A percentile compares a stretch with the other conserved stretches of the same genome.
These are phyloP conservation scores for Neonectria neomacrospora DNA, from an alignment of 2,329 filamentous ascomycete species.

Conservation along the genomic window DNA sequence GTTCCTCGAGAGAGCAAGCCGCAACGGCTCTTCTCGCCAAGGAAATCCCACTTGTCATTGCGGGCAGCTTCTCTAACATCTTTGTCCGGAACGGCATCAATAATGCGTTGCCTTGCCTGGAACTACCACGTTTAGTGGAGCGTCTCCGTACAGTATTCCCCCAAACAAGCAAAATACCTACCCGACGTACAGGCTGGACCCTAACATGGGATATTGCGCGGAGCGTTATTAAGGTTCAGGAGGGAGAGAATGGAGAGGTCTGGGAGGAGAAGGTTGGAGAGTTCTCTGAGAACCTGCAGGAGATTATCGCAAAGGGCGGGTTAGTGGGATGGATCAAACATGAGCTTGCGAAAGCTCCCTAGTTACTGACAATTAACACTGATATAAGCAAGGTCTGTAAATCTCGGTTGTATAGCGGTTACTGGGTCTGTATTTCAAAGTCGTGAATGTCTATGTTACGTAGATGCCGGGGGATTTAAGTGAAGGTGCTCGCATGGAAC, in stretches of 20 bases:
- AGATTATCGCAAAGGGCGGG: not conserved
- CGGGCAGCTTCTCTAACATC: not conserved
- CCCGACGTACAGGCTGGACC: not conserved
- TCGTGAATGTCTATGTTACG: too few relatives aligned
- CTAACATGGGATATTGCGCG: not conserved
- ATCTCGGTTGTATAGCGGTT: too few relatives aligned
- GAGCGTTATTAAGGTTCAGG: not conserved
- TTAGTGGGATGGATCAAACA: not conserved
- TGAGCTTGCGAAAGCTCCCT: not conserved
- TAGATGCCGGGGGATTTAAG: too few relatives aligned
- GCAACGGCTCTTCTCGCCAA: not conserved
- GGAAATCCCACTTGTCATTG: not conserved
- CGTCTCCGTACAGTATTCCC: not conserved
- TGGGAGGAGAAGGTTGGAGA: not conserved
- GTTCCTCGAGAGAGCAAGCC: not conserved
- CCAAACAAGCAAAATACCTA: not conserved
- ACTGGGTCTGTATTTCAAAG: too few relatives aligned
- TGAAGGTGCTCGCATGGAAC: too few relatives aligned
- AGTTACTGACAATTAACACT: too few relatives aligned
- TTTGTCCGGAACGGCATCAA: not conserved
- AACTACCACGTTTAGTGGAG: not conserved
- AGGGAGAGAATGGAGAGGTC: not conserved
- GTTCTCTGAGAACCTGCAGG: not conserved
- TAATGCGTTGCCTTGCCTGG: not conserved
- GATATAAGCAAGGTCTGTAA: too few relatives aligned